Conservation (phyloP, 495 filamentous ascomycete genomes). For the Aspergillus mulundensis region DNA sequence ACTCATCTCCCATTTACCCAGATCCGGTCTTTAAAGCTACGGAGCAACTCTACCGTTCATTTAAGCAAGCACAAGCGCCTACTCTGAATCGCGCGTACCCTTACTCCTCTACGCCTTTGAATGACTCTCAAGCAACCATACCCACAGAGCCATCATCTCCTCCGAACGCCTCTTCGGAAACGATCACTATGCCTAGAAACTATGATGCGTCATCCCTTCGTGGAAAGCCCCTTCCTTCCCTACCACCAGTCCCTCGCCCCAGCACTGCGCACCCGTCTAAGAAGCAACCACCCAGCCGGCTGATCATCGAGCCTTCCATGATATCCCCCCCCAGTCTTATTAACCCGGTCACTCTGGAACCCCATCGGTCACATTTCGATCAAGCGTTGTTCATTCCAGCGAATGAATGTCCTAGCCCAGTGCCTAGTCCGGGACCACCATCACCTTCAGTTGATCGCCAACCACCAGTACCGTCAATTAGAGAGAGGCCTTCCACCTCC, state of each 20-base stretch:
- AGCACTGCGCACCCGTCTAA: constrained; percentile 17
- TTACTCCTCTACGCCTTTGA: constrained; percentile 31
- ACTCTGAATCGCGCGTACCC: constrained; percentile 26
- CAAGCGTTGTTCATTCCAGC: constrained; percentile 44
- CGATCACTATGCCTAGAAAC: constrained; percentile 33
- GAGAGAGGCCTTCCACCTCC: constrained; percentile 40
- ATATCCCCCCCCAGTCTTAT: constrained; percentile 41
- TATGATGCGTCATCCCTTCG: constrained; percentile 28
- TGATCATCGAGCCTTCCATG: constrained; percentile 40
- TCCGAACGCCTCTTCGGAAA: constrained; percentile 29
- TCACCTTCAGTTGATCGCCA: constrained; percentile 36
- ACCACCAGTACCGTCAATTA: constrained; percentile 33
- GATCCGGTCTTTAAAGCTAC: constrained; percentile 29
- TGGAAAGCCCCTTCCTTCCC: constrained; percentile 35
- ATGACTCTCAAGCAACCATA: constrained; percentile 30
- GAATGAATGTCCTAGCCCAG: constrained; percentile 40
- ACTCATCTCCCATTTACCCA: constrained; percentile 31
- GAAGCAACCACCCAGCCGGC: constrained; percentile 29
- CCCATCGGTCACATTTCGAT: constrained; percentile 43
- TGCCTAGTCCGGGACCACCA: constrained; percentile 34
- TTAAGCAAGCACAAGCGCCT: constrained; percentile 16
- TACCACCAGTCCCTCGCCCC: constrained; percentile 27
- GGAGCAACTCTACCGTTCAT: constrained; percentile 29
- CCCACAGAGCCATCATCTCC: constrained; percentile 26
- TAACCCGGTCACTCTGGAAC: constrained; percentile 44